Evolutionary conservation across 2,329 filamentous ascomycete genomes (phyloP), one percentile per base, ranked within the genome.

Genomic region (Aspergillus felis): DNA sequence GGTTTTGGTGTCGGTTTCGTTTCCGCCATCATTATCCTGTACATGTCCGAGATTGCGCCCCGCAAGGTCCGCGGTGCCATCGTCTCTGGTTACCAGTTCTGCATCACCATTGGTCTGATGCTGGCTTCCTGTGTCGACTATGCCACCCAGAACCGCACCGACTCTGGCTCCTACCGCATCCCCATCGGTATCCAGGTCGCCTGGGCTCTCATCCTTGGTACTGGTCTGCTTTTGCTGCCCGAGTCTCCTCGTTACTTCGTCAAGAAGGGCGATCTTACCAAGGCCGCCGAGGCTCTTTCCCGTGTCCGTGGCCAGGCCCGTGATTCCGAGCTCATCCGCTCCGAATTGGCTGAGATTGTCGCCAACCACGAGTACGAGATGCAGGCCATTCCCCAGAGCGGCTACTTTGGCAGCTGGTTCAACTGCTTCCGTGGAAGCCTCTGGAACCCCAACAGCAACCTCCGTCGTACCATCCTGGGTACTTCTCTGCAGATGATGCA

Each of bases 301-400:
- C 83, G 81, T 57, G 84, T 96, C 32, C 89, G 91, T 71, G 89
- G 89, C 59, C 89, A 95, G 78, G 82, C 87, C 51, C 69, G 76
- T 54, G 84, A 89, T 55, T 92, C 89, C 24, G 83, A 88, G 61
- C 92, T 85, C 74, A 87, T 96, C 76, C 85, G 88, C 77, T 78
- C 84, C 60, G 91, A 96, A 77, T 82, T 95, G 49, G 84, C 88
- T 47, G 91, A 96, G 79, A 91, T 96, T 64, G 82, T 94, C 58
- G 91, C 91, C 79, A 96, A 95, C 81, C 85, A 93, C 76, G 89
- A 90, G 77, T 92, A 93, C 72, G 92, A 96, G 81, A 81, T 87
- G 66, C 68, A 84, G 51, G 78, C 88, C 58, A 87, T 89, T 58
- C 88, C 88, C 61, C 75, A 81, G 64, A 80, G 79, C 64, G 82